Evolutionary conservation across 2,329 filamentous ascomycete species (phyloP).

Genomic region (Diaporthe aspalathi): DNA sequence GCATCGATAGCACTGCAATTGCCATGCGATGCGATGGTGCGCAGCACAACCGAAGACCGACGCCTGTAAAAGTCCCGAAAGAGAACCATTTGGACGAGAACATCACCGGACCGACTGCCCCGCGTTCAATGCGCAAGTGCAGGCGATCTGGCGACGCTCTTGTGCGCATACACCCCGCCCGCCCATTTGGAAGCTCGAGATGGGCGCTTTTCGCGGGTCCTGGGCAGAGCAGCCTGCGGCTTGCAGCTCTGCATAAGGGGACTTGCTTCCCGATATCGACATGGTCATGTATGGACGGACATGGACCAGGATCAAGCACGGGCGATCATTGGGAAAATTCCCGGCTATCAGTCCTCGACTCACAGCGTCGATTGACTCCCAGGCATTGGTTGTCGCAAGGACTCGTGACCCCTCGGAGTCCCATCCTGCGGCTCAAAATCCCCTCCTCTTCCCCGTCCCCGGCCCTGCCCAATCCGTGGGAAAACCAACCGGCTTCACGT

Average conservation of each 20-base stretch:
- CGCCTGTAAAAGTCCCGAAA: neutral
- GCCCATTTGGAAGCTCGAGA: neutral
- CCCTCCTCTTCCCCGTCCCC: neutral
- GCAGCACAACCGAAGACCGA: neutral
- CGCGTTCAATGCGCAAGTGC: constrained; percentile 32
- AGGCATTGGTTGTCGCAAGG: constrained; percentile 4
- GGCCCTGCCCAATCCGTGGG: constrained; percentile 1
- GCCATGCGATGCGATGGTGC: constrained; percentile 2
- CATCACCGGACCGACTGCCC: constrained; percentile 21
- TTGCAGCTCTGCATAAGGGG: constrained; percentile 18
- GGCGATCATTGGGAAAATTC: neutral
- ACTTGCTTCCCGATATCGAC: constrained; percentile 5
- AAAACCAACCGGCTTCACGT: constrained; percentile 5
- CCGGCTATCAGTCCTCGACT: constrained; percentile 17
- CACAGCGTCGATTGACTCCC: neutral
- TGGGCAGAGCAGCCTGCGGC: constrained; percentile 1
- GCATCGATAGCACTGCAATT: constrained; percentile 13
- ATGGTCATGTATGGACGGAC: constrained; percentile 2
- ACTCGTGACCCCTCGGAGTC: neutral
- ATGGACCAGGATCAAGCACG: constrained; percentile 14
- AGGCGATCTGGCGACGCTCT: constrained; percentile 9
- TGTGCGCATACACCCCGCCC: neutral
- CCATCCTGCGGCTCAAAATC: constrained; percentile 30
- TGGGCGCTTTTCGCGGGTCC: constrained; percentile 32
- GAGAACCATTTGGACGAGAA: neutral